Conservation (phyloP, 805 yeast species). For the Schizosaccharomyces lindneri region DNA sequence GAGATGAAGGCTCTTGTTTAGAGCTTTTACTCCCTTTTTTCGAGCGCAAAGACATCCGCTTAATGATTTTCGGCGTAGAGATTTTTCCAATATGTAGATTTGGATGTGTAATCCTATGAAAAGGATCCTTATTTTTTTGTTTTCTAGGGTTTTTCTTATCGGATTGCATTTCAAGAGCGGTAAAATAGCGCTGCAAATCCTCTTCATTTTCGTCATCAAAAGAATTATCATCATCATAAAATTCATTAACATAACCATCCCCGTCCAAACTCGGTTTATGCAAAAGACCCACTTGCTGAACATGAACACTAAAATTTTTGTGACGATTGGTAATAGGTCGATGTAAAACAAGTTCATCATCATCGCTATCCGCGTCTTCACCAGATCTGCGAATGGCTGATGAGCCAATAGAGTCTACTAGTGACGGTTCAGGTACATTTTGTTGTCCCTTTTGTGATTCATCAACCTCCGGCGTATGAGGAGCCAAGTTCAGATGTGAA, state of each 20-base stretch:
- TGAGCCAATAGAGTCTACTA: background rate
- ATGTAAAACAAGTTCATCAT: background rate
- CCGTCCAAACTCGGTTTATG: background rate
- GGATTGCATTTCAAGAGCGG: slow-evolving; percentile 1
- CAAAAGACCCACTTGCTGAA: background rate
- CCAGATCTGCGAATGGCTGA: background rate
- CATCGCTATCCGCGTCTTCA: background rate
- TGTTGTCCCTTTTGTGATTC: too few relatives aligned
- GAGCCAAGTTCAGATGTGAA: background rate
- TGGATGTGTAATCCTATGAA: background rate
- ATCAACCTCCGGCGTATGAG: background rate
- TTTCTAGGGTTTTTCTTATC: background rate
- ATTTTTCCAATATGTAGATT: background rate
- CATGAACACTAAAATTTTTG: background rate
- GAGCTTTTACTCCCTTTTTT: background rate
- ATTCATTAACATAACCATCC: background rate
- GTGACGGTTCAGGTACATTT: too few relatives aligned
- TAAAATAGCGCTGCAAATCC: background rate
- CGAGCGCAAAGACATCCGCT: background rate
- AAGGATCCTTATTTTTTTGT: background rate
- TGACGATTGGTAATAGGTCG: background rate
- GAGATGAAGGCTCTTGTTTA: too few relatives aligned
- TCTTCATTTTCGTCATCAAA: background rate
- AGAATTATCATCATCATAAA: background rate
- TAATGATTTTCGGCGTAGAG: background rate